These are phyloP conservation scores for Cutaneotrichosporon mucoides DNA, from an alignment of 1,284 basidiomycete genomes.

Conservation along the genomic window DNA sequence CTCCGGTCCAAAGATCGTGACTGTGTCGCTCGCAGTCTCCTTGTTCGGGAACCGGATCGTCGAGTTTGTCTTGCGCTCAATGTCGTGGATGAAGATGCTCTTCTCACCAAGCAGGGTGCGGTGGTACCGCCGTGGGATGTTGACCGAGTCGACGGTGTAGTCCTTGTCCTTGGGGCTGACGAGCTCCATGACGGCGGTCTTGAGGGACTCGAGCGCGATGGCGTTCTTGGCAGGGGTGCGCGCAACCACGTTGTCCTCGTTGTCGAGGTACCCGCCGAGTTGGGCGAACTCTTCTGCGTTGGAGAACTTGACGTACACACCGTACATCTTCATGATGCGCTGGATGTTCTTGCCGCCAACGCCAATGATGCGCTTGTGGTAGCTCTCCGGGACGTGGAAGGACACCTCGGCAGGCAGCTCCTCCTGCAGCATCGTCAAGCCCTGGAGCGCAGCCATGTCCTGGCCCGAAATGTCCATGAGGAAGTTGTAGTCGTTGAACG, in stretches of 20 bases:
- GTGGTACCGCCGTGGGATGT: constrained; percentile 90
- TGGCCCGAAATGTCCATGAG: constrained; percentile 88
- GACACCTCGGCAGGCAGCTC: constrained; percentile 98
- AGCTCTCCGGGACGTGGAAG: constrained; percentile 96
- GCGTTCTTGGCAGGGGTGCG: constrained; percentile 97
- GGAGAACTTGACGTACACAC: constrained; percentile 98
- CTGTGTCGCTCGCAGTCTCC: constrained; percentile 72
- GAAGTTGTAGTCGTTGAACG: constrained; percentile 97
- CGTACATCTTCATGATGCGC: constrained; percentile 99
- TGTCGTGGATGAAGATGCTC: constrained; percentile 93
- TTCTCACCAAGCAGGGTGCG: constrained; percentile 93
- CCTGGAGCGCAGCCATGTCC: constrained; percentile 76
- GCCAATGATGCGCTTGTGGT: constrained; percentile 99
- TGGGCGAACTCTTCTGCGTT: constrained; percentile 97
- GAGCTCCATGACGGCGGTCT: constrained; percentile 95
- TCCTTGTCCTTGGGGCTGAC: constrained; percentile 81
- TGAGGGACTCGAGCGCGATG: constrained; percentile 89
- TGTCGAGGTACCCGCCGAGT: constrained; percentile 91
- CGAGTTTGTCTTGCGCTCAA: constrained; percentile 94
- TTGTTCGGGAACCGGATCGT: constrained; percentile 92
- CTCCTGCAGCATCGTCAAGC: constrained; percentile 85
- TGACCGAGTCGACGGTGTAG: constrained; percentile 76
- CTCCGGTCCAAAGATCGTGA: constrained; percentile 93
- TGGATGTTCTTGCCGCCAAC: constrained; percentile 98
- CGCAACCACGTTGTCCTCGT: constrained; percentile 97